A percentile compares a stretch with the other conserved stretches of the same genome.
Conservation (phyloP, 768 basidiomycete species). For the Russula sp. region DNA sequence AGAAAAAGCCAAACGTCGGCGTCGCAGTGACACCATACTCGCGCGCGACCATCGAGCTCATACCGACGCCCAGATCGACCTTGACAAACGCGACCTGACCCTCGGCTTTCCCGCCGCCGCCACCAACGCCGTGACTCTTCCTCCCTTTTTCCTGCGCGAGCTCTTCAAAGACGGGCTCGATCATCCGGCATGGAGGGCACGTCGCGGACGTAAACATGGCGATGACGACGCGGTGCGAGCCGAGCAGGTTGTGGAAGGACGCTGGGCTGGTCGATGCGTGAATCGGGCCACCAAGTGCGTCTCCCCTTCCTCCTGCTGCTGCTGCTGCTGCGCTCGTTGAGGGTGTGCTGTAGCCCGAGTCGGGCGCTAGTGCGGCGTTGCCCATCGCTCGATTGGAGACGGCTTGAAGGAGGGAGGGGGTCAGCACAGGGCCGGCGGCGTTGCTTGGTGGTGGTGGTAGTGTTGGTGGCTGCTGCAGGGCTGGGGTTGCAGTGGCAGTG, state of each 20-base stretch:
- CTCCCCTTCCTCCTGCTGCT: too few relatives aligned
- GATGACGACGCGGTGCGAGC: constrained; percentile 61
- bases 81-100: constrained; percentile 70
- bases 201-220: constrained; percentile 74
- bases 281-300: constrained; percentile 38
- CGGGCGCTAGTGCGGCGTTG: constrained; percentile 16
- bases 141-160: constrained; percentile 53
- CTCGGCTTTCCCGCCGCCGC: constrained; percentile 23
- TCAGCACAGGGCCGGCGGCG: constrained; percentile 2
- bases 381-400: constrained; percentile 45
- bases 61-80: constrained; percentile 70
- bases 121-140: too few relatives aligned
- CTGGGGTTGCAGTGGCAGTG: not conserved
- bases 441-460: not conserved
- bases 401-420: constrained; percentile 46
- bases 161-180: constrained; percentile 77
- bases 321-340: constrained; percentile 44
- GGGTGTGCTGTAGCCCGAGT: constrained; percentile 27
- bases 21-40: constrained; percentile 67
- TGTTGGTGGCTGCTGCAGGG: not conserved
- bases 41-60: constrained; percentile 50
- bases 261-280: constrained; percentile 69
- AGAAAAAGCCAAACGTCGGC: constrained; percentile 87
- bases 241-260: constrained; percentile 60
- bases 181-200: constrained; percentile 76